Base-by-base conservation (phyloP, 2,329 filamentous ascomycete species). In the Fusarium liriodendri region DNA sequence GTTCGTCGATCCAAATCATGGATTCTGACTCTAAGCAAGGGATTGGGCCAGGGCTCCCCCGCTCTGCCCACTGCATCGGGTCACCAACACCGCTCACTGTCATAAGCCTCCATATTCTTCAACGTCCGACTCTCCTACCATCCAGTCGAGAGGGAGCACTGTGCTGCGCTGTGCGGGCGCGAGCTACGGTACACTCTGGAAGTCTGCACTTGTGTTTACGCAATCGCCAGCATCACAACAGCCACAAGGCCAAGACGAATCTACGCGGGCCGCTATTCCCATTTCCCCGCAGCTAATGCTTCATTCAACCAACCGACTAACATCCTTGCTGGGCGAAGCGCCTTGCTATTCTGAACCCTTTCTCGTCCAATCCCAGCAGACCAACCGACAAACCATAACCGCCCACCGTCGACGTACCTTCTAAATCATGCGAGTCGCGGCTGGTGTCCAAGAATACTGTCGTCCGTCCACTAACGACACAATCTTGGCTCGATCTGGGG, bases 1-100 rank as follows among this genome's bases (percentile, higher is more conserved):
- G 62, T 32, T 71, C 59, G 69, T 70, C 64, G 67, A 76, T 74
- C 73, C 38, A 71, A 70, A 67, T 67, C 69, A 69, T 66, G 65
- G 52, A 38, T 54, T 60, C 47, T 25, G 45, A 29, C 59, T 64
- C 52, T 54, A 55, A 38, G 42, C 33, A 66, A 67, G 62, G 62
- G 63, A 67, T 66, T 59, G 63, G 71, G 40, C 47, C 64, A 66
- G 66, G 57, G 60, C 64, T 66, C 60, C 66, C 50, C 72, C 55
- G 45, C 68, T 63, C 52, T 64, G 59, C 54, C 71, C 72, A 71
- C 54, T 57, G 57, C 45, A 65, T 65, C 69, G 72, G 74, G 70
- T 59, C 65, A 35, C 67, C 64, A 59, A 61, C 64, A 64, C 57
- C 37, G 38, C 25, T 59, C 59, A 27, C 45, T 55, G 10, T 13